Percentiles rank a stretch among this genome's conserved stretches.
phyloP scores from a whole-genome alignment of 352 stramenopile genomes.

The Globisporangium recalcitrans region DNA sequence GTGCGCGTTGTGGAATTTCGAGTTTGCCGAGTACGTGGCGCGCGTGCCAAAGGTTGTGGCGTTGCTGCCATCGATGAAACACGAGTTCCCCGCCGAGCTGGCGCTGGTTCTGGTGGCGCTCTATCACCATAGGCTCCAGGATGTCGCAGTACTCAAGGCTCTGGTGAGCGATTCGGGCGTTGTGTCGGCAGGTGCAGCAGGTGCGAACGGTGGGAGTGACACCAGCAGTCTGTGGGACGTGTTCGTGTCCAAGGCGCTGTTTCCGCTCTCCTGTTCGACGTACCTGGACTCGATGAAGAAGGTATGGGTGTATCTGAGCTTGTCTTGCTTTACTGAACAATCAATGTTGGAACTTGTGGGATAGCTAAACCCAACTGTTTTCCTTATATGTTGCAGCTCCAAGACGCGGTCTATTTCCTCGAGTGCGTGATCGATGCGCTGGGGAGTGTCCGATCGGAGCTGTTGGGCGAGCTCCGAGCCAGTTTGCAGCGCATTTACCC shows the following conservation, averaged over 20 bases:
- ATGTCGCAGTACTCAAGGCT: not conserved
- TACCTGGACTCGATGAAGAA: conserved; percentile 38
- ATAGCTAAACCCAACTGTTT: no score
- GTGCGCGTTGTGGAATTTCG: conserved; percentile 44
- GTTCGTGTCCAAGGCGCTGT: conserved; percentile 24
- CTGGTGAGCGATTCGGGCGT: not conserved
- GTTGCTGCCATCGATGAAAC: conserved; percentile 24
- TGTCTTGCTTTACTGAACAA: no score
- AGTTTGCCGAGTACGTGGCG: conserved; percentile 34
- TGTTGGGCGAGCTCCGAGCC: conserved; percentile 24
- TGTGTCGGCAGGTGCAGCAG: no score
- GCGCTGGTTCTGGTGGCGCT: conserved; percentile 35
- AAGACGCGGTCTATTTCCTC: conserved; percentile 33
- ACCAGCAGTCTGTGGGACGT: conserved; percentile 22
- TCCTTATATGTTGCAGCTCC: conserved; percentile 19
- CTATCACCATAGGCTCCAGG: conserved; percentile 28
- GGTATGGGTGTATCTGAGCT: conserved; percentile 13
- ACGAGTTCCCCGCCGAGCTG: conserved; percentile 28
- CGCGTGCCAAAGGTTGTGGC: conserved; percentile 36
- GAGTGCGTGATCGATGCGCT: conserved; percentile 29
- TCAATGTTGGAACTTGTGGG: no score
- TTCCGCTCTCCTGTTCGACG: conserved; percentile 24
- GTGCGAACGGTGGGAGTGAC: not conserved
- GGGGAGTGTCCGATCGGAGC: conserved; percentile 9
- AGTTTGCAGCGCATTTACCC: conserved; percentile 32